A percentile compares a stretch with the other conserved stretches of the same genome.
Evolutionary conservation across 805 yeast species (phyloP).

Genomic region (Sugiyamaella lignohabitans): DNA sequence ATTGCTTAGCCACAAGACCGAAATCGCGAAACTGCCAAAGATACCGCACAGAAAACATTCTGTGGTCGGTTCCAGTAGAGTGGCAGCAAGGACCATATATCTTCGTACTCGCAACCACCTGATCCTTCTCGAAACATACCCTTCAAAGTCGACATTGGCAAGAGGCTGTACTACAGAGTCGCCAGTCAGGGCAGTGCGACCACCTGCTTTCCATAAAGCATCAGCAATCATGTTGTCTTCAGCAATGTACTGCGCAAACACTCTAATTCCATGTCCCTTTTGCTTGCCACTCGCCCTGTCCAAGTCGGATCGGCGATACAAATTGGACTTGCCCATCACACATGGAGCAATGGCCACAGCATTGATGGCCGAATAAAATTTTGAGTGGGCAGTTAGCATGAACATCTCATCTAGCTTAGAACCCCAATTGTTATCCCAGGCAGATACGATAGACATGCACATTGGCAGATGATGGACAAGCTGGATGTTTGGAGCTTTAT

Average conservation of each 20-base stretch:
- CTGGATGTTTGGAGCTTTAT: conserved; percentile 39
- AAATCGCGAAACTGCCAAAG: conserved; percentile 56
- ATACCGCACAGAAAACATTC: conserved; percentile 64
- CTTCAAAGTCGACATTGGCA: conserved; percentile 36
- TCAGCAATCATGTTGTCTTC: conserved; percentile 92
- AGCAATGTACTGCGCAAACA: conserved; percentile 76
- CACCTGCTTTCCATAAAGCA: conserved; percentile 62
- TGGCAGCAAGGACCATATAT: conserved; percentile 81
- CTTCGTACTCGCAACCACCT: conserved; percentile 84
- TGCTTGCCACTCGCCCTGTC: conserved; percentile 25
- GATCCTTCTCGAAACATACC: conserved; percentile 61
- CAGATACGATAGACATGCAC: conserved; percentile 34
- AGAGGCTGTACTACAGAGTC: conserved; percentile 77
- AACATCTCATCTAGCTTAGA: conserved; percentile 80
- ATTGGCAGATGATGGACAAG: conserved; percentile 77
- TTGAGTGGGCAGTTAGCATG: conserved; percentile 74
- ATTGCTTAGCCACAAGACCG: conserved; percentile 38
- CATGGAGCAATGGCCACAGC: conserved; percentile 75
- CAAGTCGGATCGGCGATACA: conserved; percentile 62
- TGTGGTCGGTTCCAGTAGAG: conserved; percentile 79
- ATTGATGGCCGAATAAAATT: conserved; percentile 75
- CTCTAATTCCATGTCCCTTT: conserved; percentile 45
- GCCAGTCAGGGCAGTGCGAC: conserved; percentile 71
- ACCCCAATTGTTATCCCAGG: conserved; percentile 40
- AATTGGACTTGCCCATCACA: conserved; percentile 82